These are phyloP conservation scores for Parastagonospora avenae DNA, from an alignment of 2,329 filamentous ascomycete species.

Conservation along the genomic window DNA sequence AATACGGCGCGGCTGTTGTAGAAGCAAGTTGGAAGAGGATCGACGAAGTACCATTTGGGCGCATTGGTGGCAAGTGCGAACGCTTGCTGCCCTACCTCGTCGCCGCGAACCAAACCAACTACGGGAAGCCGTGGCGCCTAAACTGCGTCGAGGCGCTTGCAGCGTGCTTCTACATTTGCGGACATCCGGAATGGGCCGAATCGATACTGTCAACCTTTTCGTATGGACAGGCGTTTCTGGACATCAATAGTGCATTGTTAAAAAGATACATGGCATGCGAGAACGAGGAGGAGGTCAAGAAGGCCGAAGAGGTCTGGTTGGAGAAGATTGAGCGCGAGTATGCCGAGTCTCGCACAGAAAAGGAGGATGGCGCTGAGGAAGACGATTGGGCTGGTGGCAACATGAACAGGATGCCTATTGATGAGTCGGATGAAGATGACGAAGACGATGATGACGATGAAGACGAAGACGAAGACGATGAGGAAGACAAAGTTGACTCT, in stretches of 20 bases:
- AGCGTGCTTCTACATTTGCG: constrained; percentile 91
- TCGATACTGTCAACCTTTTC: constrained; percentile 82
- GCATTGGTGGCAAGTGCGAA: constrained; percentile 93
- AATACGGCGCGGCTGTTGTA: constrained; percentile 91
- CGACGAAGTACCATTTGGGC: constrained; percentile 85
- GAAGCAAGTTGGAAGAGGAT: constrained; percentile 97
- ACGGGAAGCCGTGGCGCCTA: constrained; percentile 90
- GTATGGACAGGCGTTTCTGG: constrained; percentile 85
- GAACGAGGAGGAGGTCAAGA: constrained; percentile 82
- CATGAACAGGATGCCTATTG: constrained; percentile 68
- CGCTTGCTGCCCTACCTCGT: constrained; percentile 85
- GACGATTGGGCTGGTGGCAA: constrained; percentile 94
- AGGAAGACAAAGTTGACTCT: constrained; percentile 54
- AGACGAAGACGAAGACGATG: constrained; percentile 51
- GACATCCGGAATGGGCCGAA: constrained; percentile 87
- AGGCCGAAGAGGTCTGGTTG: constrained; percentile 85
- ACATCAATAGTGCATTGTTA: constrained; percentile 84
- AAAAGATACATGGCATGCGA: constrained; percentile 84
- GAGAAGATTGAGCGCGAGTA: constrained; percentile 90
- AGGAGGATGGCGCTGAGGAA: constrained; percentile 60
- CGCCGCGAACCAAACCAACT: constrained; percentile 95
- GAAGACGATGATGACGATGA: constrained; percentile 56
- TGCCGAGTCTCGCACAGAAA: constrained; percentile 72
- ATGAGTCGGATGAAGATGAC: constrained; percentile 50
- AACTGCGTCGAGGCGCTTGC: constrained; percentile 97